Evolutionary conservation across 2,329 filamentous ascomycete genomes (phyloP), one percentile per base, ranked within the genome.

Genomic region (Fusarium chaquense): DNA sequence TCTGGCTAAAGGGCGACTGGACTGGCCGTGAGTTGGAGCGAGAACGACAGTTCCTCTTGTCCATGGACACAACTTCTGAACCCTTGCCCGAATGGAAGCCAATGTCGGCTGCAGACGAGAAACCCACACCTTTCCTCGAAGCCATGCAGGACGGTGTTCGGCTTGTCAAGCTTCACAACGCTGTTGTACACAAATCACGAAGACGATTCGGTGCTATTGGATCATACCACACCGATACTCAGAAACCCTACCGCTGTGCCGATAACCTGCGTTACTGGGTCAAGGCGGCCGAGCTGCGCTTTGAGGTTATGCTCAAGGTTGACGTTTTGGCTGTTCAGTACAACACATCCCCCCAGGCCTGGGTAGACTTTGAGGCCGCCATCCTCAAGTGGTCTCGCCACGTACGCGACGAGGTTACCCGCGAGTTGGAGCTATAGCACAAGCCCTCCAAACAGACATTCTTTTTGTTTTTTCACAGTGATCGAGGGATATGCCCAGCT

Each of bases 181-280:
- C 91, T 16, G 89, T 93, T 0, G 92, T 99, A 33, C 89, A 89
- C 76, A 93, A 93, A 77, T 98, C 94, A 24, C 90, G 91, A 76
- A 87, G 93, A 32, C 92, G 92, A 10, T 98, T 98, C 77, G 94
- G 94, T 54, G 89, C 93, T 67, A 98, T 99, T 76, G 93, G 93
- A 60, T 87, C 87, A 12, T 98, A 91, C 79, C 96, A 98, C 78
- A 90, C 90, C n/a, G 94, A 99, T 79, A 95, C 96, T 12, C 90
- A 89, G 64, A 98, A 98, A 81, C 96, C 96, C 0, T 99, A 99
- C 79, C 91, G 96, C 50, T 91, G 91, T 67, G 93, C 94, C 5
- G 96, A 99, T 73, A 99, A 99, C 78, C 85, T 99, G 66, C 89
- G 94, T 41, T 99, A 92, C 83, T 99, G 96, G 95, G 88, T 92